phyloP scores from a whole-genome alignment of 73 alveolate genomes.

The Paraurostyla sp. region DNA sequence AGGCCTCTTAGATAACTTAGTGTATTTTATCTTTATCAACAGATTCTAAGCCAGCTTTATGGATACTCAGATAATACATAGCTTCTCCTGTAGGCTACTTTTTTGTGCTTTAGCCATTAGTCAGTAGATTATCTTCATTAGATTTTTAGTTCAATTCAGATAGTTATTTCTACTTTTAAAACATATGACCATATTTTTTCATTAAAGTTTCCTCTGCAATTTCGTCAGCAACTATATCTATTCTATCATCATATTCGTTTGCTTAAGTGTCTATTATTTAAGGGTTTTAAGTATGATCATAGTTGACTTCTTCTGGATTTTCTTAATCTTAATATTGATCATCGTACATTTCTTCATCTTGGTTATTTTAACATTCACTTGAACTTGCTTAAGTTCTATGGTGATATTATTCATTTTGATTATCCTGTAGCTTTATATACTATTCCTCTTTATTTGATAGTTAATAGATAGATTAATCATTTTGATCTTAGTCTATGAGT shows the following conservation, averaged over 20 bases:
- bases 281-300: background rate
- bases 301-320: background rate
- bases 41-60: conserved; percentile 84
- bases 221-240: conserved; percentile 25
- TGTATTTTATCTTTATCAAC: conserved; percentile 79
- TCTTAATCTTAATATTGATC: background rate
- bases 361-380: background rate
- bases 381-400: background rate
- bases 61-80: conserved; percentile 32
- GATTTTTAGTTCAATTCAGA: background rate
- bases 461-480: too few relatives aligned
- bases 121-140: background rate
- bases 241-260: conserved; percentile 14
- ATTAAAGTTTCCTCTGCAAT: background rate
- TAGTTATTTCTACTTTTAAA: background rate
- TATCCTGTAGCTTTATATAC: too few relatives aligned
- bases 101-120: background rate
- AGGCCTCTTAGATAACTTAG: conserved; percentile 80
- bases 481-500: too few relatives aligned
- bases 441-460: too few relatives aligned
- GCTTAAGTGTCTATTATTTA: background rate
- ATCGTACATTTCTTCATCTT: background rate
- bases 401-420: too few relatives aligned
- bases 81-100: conserved; percentile 37
- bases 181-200: background rate